Base-by-base conservation (phyloP, 2,329 filamentous ascomycete species). In the Corniculantispora saksenae region DNA sequence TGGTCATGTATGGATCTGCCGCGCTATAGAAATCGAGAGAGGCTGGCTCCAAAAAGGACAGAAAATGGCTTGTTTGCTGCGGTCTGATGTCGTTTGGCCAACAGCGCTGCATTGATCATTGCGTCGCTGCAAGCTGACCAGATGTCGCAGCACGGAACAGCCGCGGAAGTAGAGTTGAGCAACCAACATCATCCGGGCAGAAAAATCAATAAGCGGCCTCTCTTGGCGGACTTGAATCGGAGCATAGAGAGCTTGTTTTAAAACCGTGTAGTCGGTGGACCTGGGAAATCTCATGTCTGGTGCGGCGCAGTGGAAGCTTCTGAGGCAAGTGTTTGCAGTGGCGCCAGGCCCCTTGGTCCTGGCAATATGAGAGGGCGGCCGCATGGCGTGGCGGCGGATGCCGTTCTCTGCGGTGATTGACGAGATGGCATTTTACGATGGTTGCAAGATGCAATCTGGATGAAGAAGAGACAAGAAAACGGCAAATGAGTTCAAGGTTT, bases 321-420 rank as follows among this genome's bases (percentile, higher is more conserved):
- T 62, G 60, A 62, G 50, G 60, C 59, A 61, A n/a, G 6, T 45
- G 56, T 59, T 59, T 59, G 56, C 27, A 32, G 56, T 47, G 38
- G 56, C 57, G 55, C 47, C 55, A 12, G 17, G 13, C 56, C 56
- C 56, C 56, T 59, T 43, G 56, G 43, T 45, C 56, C 56, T 35
- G 25, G 56, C 17, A 29, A 38, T 59, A 25, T 27, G 12, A 12
- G 38, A 29, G 25, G 55, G 15, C 21, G 38, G 40, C 10, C 40
- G 21, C 21, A 19, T 40, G 58, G 12, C 12, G 3, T 19, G 47
- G 47, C 47, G 47, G 47, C 47, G 47, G 38, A 13, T 43, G 38
- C 38, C 38, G 38, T 4, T 40, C 19, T 43, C n/a, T 50, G 58
- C 25, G n/a, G 27, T n/a, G 17, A 15, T 21, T 40, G 58, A n/a